Conservation (phyloP, 2,329 filamentous ascomycete genomes). For the Aureobasidium sp. region DNA sequence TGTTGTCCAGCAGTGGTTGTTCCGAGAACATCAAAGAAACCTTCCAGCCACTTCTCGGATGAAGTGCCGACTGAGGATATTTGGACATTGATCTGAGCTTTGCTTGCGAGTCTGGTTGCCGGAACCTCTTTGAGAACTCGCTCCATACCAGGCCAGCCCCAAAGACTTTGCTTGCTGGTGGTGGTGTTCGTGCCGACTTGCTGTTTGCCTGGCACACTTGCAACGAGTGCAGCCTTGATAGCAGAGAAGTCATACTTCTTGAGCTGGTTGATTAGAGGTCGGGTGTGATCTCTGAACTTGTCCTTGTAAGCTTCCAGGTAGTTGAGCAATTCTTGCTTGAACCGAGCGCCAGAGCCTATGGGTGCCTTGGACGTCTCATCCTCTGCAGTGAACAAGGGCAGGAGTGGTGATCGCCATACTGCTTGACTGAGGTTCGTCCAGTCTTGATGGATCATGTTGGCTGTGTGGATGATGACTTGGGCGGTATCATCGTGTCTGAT, state of each 20-base stretch:
- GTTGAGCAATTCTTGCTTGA: conserved; percentile 65
- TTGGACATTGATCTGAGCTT: conserved; percentile 48
- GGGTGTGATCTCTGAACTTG: conserved; percentile 32
- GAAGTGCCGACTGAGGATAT: conserved; percentile 78
- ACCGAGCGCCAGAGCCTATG: conserved; percentile 56
- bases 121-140: conserved; percentile 42
- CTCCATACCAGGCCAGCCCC: conserved; percentile 66
- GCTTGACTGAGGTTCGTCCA: conserved; percentile 86
- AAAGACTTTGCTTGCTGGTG: conserved; percentile 31
- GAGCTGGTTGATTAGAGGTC: conserved; percentile 49
- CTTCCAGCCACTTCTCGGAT: conserved; percentile 62
- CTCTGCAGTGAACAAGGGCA: conserved; percentile 50
- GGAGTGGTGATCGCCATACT: conserved; percentile 65
- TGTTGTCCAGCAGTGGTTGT: neutral
- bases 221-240: conserved; percentile 64
- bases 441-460: conserved; percentile 82
- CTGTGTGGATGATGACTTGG: conserved; percentile 77
- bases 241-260: conserved; percentile 57
- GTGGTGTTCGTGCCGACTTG: neutral
- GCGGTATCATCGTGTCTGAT: conserved; percentile 67
- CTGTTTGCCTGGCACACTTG: conserved; percentile 58
- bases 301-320: conserved; percentile 65
- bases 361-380: conserved; percentile 1
- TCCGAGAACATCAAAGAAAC: conserved; percentile 40
- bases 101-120: neutral